Evolutionary conservation across 129 eudicot species (phyloP), one percentile per base, ranked within the genome.

Genomic region (Silybum marianum): DNA sequence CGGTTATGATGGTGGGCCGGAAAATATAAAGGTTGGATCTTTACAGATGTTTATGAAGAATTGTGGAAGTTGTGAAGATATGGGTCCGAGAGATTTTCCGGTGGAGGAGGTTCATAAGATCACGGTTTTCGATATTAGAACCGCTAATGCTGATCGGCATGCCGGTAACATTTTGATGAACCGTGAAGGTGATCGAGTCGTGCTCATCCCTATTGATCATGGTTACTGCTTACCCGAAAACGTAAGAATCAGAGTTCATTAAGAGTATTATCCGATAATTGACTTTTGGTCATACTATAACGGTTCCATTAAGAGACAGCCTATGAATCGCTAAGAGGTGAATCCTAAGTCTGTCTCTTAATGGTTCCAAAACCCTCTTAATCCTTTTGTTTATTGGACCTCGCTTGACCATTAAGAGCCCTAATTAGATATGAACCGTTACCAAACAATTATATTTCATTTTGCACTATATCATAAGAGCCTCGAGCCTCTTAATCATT

Each of bases 101-200:
- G 90, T 88, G 39, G 92, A 86, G 62, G 95, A 90, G 77, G 95
- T 90, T 39, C 95, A 90, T 80, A 90, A 86, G 90, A 90, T 90
- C 70, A 75, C 82, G 19, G 95, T 90, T 23, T 88, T 90, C 71
- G 95, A 90, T 78, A 86, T 90, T 77, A 80, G 95, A 78, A 88
- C 87, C 14, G 94, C 90, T 7, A 88, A 90, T 80, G 87, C 94
- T 5, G 93, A 90, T 83, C 85, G 93, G 81, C 95, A 90, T 74
- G 90, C 95, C 0, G 95, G 95, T 19, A 90, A 90, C 25, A 86
- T 90, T 63, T 81, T 90, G 54, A 62, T 86, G 77, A 82, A 85
- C 84, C 90, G 79, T 28, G 86, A 85, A 70, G 82, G 82, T 32
- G 92, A 80, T 19, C 82, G 79, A 1, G 66, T 88, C 8, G 71